These are phyloP conservation scores for Calonectria henricotiae DNA, from an alignment of 2,329 filamentous ascomycete genomes.

Conservation along the genomic window DNA sequence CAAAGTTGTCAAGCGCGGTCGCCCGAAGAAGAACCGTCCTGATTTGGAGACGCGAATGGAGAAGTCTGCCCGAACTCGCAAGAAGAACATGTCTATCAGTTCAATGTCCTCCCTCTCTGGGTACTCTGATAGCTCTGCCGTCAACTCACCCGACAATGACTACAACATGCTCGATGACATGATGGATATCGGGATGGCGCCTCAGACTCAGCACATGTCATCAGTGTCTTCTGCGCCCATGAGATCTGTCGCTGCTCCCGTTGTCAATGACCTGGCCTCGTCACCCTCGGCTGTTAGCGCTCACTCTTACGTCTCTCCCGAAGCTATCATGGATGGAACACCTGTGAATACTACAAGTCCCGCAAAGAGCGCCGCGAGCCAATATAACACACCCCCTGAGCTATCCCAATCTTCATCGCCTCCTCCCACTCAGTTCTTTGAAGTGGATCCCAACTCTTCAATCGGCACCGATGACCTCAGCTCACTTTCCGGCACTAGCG, in stretches of 20 bases:
- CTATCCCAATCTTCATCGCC: slow-evolving; percentile 76
- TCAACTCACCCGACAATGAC: slow-evolving; percentile 69
- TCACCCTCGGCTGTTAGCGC: slow-evolving; percentile 62
- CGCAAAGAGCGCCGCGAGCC: slow-evolving; percentile 67
- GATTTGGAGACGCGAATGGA: slow-evolving; percentile 72
- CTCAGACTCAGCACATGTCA: slow-evolving; percentile 52
- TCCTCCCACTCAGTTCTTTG: slow-evolving; percentile 66
- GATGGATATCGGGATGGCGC: slow-evolving; percentile 61
- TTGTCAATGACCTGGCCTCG: slow-evolving; percentile 54
- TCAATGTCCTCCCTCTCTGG: slow-evolving; percentile 71
- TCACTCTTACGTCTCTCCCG: slow-evolving; percentile 67
- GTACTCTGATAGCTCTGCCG: slow-evolving; percentile 72
- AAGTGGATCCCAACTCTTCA: slow-evolving; percentile 62
- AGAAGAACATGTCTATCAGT: slow-evolving; percentile 68
- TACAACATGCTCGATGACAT: slow-evolving; percentile 67
- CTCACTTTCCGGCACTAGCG: slow-evolving; percentile 52
- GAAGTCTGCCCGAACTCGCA: slow-evolving; percentile 72
- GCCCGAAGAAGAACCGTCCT: slow-evolving; percentile 75
- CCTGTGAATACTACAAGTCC: slow-evolving; percentile 64
- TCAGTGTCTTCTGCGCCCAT: slow-evolving; percentile 66
- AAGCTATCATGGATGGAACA: slow-evolving; percentile 61
- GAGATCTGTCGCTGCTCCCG: slow-evolving; percentile 56
- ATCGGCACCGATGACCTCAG: slow-evolving; percentile 54
- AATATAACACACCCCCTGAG: slow-evolving; percentile 73
- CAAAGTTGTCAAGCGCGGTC: slow-evolving; percentile 75